Base-by-base conservation (phyloP, 2,329 filamentous ascomycete genomes). In the Aspergillus brunneoviolaceus region DNA sequence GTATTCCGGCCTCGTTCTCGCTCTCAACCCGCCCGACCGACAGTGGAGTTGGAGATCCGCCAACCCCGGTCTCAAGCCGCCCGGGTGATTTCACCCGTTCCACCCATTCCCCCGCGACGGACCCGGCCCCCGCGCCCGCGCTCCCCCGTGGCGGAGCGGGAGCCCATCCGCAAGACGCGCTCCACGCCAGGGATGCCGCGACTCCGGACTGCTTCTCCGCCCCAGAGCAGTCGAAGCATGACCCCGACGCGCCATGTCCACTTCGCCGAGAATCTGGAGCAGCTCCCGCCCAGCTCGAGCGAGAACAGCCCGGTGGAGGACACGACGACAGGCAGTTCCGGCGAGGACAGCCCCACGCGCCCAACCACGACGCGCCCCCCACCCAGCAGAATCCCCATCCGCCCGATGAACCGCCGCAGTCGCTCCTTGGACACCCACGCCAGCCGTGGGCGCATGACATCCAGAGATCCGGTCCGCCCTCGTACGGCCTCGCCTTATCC, bases 241-340 rank as follows among this genome's bases (percentile, higher is more conserved):
- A 42, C 14, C 19, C 51, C 29, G 6, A 10, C 51, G 4, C 53
- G 53, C 10, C 53, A 55, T 10, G 53, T 55, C 3, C 53, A 48
- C n/a, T 55, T 55, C 45, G 29, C 53, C 7, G 53, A 55, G 25
- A 48, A 21, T 5, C 42, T 55, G 39, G 53, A 49, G 11, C 27
- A 55, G 4, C 5, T 48, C 12, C 27, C 42, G 9, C 27, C 31
- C 7, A 45, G 39, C 7, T 48, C 39, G 42, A 31, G 27, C 19
- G 42, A 55, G n/a, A 31, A 16, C 10, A 29, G 16, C 10, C 25
- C 42, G 5, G 19, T 45, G 7, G 12, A 42, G 19, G 12, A 16
- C 25, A 29, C 23, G n/a, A n/a, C 23, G 9, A 27, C n/a, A 3
- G 5, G 11, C 16, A n/a, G 14, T 9, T 48, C 39, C 42, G 12